Evolutionary conservation across 371 early-diverging fungal genomes (phyloP), one percentile per base, ranked within the genome.

Genomic region (Apophysomyces ossiformis): DNA sequence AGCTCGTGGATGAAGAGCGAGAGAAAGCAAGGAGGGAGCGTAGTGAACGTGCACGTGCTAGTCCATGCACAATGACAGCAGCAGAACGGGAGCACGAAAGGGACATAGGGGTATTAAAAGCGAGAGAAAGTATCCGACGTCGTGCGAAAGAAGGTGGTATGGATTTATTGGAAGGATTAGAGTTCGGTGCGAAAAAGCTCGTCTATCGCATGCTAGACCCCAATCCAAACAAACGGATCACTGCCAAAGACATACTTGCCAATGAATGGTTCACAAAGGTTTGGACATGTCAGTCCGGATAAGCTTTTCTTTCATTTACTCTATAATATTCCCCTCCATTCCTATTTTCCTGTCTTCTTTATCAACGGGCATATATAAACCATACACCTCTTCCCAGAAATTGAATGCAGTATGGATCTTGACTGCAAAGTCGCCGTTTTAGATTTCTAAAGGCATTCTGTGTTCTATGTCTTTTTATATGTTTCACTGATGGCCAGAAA

Each of bases 151-250:
- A 44, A 50, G 60, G 50, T 15, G 69, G 63, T 13, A 64, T 68
- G 11, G 68, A 72, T 38, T 61, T 68, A 26, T 36, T 76, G 13
- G 75, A 75, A 50, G 66, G 67, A 13, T 60, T 70, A 7, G 61
- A 68, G 12, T 16, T 36, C 11, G 74, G 64, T 15, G 56, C 70
- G 35, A 67, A 54, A 35, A 44, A 58, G n/a, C 59, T 93, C 43
- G 74, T 92, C 69, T 91, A 92, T 72, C 71, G 77, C 18, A 92
- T 98, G 69, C 78, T 98, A 37, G 90, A 95, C 50, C 95, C 96
- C 5, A 86, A 92, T 65, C 86, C 90, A 66, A 57, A 68, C 3
- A 86, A 79, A 57, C 84, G 91, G 18, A 80, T 88, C 18, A 74
- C 78, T 12, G 76, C 85, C 32, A 46, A 63, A 21, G 80, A 84